phyloP scores from a whole-genome alignment of 73 alveolate species.

The Blepharisma stoltei region DNA sequence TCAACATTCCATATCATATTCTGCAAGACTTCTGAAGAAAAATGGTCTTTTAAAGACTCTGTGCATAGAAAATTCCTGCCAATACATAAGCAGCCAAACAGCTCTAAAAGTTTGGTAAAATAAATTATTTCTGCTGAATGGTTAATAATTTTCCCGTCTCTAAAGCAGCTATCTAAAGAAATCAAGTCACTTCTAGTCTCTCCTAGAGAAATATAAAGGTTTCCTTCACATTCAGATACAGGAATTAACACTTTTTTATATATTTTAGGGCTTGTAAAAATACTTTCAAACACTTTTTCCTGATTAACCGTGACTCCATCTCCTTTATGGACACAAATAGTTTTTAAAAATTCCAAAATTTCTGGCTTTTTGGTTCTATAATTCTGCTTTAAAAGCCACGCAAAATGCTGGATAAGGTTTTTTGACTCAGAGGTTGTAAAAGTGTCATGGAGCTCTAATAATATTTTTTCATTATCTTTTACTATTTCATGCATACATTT shows the following conservation, averaged over 20 bases:
- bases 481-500: background rate
- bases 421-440: background rate
- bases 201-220: too few relatives aligned
- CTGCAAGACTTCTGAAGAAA: background rate
- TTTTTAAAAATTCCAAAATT: background rate
- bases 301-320: conserved; percentile 19
- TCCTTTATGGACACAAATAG: conserved; percentile 7
- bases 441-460: background rate
- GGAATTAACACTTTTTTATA: background rate
- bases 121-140: background rate
- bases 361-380: background rate
- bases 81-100: background rate
- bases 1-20: conserved; percentile 20
- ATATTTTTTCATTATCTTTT: conserved; percentile 10
- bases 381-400: background rate
- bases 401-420: too few relatives aligned
- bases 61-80: conserved; percentile 23
- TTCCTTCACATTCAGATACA: too few relatives aligned
- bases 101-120: conserved; percentile 11
- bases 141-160: background rate
- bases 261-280: background rate
- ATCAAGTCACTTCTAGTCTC: background rate
- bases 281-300: background rate
- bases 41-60: background rate
- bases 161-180: background rate